These are phyloP conservation scores for Prunus dulcis DNA, from an alignment of 306 rosid genomes.

Conservation along the genomic window DNA sequence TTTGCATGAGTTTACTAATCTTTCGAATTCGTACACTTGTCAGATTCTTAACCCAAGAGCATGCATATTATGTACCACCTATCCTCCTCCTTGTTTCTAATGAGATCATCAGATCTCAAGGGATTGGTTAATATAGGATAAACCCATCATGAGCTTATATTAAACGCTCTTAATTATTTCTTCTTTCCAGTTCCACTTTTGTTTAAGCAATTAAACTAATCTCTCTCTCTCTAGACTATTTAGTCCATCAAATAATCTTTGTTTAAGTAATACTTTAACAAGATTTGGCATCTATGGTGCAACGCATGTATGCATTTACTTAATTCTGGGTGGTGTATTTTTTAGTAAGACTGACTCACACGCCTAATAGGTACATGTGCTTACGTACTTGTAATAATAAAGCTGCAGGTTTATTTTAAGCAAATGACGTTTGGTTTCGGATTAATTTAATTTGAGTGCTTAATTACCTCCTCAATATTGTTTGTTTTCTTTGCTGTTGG, in stretches of 20 bases:
- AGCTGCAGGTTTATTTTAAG: conserved; percentile 27
- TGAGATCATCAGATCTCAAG: conserved; percentile 14
- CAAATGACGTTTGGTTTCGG: conserved; percentile 11
- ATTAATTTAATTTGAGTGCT: conserved; percentile 20
- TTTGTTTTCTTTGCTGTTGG: not conserved
- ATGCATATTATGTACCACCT: conserved; percentile 1
- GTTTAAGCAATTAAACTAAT: conserved; percentile 11
- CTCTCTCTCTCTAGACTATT: not conserved
- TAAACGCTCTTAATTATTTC: not conserved
- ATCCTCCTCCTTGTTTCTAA: not conserved
- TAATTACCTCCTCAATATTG: conserved; percentile 11
- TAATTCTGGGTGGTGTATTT: conserved; percentile 36
- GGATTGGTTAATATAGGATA: conserved; percentile 25
- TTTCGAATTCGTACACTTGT: not conserved
- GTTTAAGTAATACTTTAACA: conserved; percentile 20
- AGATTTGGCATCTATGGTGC: conserved; percentile 30
- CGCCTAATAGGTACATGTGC: conserved; percentile 35
- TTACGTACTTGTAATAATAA: conserved; percentile 46
- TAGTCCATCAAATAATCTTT: not conserved
- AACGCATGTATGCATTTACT: conserved; percentile 20
- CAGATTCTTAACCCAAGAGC: not conserved
- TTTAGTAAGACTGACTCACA: conserved; percentile 33
- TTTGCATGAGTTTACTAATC: not conserved
- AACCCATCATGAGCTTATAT: conserved; percentile 9
- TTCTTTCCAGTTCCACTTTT: conserved; percentile 17